These are phyloP conservation scores for Plenodomus biglobosus DNA, from an alignment of 2,329 filamentous ascomycete species.

Conservation along the genomic window DNA sequence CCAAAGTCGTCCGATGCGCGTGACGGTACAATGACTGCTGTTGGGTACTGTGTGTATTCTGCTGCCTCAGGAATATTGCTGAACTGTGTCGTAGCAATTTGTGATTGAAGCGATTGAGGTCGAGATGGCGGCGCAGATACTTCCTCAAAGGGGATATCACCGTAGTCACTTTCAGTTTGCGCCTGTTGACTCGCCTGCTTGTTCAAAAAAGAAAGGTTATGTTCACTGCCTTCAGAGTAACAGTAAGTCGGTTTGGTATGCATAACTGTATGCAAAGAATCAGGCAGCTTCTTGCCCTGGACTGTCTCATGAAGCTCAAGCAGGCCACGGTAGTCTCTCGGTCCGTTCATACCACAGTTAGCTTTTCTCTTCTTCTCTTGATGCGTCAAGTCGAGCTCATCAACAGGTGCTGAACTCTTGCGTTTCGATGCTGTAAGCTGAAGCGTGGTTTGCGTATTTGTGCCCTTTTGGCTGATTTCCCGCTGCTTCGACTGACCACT, in stretches of 20 bases:
- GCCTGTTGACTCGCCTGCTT: background rate
- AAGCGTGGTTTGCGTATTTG: slow-evolving; percentile 33
- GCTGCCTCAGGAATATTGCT: background rate
- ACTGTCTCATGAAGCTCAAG: slow-evolving; percentile 30
- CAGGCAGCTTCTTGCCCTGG: slow-evolving; percentile 22
- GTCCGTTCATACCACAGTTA: slow-evolving; percentile 15
- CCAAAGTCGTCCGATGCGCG: slow-evolving; percentile 25
- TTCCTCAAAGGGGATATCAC: slow-evolving; percentile 23
- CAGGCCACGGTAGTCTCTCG: slow-evolving; percentile 24
- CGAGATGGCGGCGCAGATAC: slow-evolving; percentile 4
- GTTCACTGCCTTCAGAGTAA: slow-evolving; percentile 25
- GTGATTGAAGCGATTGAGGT: background rate
- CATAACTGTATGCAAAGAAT: slow-evolving; percentile 26
- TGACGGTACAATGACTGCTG: background rate
- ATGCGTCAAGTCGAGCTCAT: slow-evolving; percentile 38
- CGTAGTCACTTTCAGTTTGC: slow-evolving; percentile 33
- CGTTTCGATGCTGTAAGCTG: slow-evolving; percentile 31
- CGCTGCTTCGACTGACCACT: slow-evolving; percentile 5
- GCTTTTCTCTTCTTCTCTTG: slow-evolving; percentile 32
- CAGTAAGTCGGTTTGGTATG: slow-evolving; percentile 33
- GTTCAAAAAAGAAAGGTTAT: slow-evolving; percentile 28
- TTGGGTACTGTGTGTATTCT: background rate
- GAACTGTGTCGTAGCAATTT: background rate
- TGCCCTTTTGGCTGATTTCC: slow-evolving; percentile 4
- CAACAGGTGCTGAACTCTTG: slow-evolving; percentile 24